Conservation (phyloP, 2,329 filamentous ascomycete genomes). For the Beauveria brongniartii region DNA sequence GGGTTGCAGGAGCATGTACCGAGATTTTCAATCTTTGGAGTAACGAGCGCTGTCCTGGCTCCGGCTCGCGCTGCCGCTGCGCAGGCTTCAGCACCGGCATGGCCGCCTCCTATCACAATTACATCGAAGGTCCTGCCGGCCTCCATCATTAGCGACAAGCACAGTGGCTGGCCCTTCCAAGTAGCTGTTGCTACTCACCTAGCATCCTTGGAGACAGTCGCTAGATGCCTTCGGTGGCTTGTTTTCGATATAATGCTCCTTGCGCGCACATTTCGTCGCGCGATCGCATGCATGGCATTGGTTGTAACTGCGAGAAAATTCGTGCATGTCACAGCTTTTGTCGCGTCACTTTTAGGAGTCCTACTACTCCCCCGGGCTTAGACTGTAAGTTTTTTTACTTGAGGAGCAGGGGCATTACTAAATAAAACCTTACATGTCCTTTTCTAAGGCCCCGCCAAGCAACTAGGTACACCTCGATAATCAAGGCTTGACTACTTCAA, state of each 20-base stretch:
- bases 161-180: neutral
- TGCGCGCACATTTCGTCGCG: conserved; percentile 17
- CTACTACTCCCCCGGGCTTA: too few relatives aligned
- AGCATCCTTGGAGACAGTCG: conserved; percentile 23
- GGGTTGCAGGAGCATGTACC: conserved; percentile 96
- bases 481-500: too few relatives aligned
- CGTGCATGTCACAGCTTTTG: too few relatives aligned
- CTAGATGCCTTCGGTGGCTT: conserved; percentile 19
- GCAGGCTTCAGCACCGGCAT: conserved; percentile 90
- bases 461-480: too few relatives aligned
- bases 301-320: neutral
- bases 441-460: too few relatives aligned
- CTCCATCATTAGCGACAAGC: conserved; percentile 12
- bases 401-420: too few relatives aligned
- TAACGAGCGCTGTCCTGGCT: conserved; percentile 82
- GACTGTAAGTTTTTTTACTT: too few relatives aligned
- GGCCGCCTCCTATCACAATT: conserved; percentile 88
- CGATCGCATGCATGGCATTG: conserved; percentile 21
- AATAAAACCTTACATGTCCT: too few relatives aligned
- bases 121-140: conserved; percentile 68
- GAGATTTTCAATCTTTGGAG: conserved; percentile 79
- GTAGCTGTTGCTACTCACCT: conserved; percentile 17
- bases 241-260: conserved; percentile 15
- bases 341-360: too few relatives aligned
- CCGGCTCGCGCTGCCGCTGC: conserved; percentile 84